These are phyloP conservation scores for Didymella keratinophila DNA, from an alignment of 2,329 filamentous ascomycete genomes.

Conservation along the genomic window DNA sequence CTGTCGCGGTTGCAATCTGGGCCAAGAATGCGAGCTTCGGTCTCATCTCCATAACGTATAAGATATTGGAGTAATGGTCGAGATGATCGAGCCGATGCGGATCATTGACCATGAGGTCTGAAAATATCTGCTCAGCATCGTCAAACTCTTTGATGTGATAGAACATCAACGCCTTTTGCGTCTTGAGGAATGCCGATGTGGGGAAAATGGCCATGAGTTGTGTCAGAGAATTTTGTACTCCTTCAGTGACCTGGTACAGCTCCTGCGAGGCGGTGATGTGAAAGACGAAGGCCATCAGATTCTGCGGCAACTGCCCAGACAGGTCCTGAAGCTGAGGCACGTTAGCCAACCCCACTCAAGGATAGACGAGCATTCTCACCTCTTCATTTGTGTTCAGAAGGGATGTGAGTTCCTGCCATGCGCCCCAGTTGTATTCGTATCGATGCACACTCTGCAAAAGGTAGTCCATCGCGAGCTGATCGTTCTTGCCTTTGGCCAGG, in stretches of 20 bases:
- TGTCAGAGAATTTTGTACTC: constrained; percentile 76
- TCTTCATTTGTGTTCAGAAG: constrained; percentile 83
- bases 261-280: constrained; percentile 90
- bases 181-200: constrained; percentile 85
- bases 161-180: constrained; percentile 83
- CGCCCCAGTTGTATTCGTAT: constrained; percentile 96
- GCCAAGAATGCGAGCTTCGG: constrained; percentile 93
- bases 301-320: constrained; percentile 75
- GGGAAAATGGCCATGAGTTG: constrained; percentile 87
- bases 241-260: constrained; percentile 83
- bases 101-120: constrained; percentile 72
- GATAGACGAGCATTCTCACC: constrained; percentile 56
- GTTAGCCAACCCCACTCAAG: neutral
- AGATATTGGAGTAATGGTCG: constrained; percentile 96
- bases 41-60: constrained; percentile 88
- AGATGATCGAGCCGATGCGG: constrained; percentile 82
- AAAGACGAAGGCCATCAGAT: constrained; percentile 94
- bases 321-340: constrained; percentile 7
- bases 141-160: constrained; percentile 88
- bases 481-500: constrained; percentile 88
- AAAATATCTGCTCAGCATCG: constrained; percentile 68
- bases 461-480: constrained; percentile 82
- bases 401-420: constrained; percentile 90
- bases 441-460: constrained; percentile 87
- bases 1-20: constrained; percentile 86